Evolutionary conservation across 2,329 filamentous ascomycete species (phyloP), one percentile per base, ranked within the genome.

Genomic region (Aspergillus puulaauensis): DNA sequence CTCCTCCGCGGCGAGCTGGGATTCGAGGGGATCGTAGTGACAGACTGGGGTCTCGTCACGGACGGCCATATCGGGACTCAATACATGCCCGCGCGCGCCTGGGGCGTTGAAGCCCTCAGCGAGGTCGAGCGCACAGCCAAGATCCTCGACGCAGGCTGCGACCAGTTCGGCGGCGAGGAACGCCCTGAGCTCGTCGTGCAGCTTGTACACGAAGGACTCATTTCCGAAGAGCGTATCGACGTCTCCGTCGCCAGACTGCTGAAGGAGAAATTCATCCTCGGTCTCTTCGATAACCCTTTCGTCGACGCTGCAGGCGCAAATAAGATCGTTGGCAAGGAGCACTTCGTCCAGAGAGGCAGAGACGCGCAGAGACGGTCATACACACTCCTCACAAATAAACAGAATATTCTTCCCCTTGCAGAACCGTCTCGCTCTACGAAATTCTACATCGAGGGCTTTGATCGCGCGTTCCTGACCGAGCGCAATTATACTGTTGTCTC

Each of bases 81-180:
- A 31, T 39, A 31, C 12, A 48, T 55, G 45, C 44, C 45, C 2
- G 52, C 52, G 6, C 45, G 45, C 4, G 53, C 53, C 8, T 55
- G 53, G 53, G 53, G 53, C 9, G 44, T 45, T 1, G 53, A 55
- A 24, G 9, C 43, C 19, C 45, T 55, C 21, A 55, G 44, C 24
- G 45, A 55, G 24, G 12, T 43, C 3, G 33, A 49, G 37, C 44
- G 45, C 14, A 21, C 33, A 23, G 27, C 27, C 3, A 31, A 5
- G 15, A 55, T 55, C 37, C 19, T 55, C 12, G 45, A 55, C 11
- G 53, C 45, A 23, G 44, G 45, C 14, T 49, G 45, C 15, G 53
- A 55, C 37, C 45, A 55, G 15, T 55, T 55, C 31, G 53, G 53
- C n/a, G 53, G 53, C 45, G 53, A 55, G n/a, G 37, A 40, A 15